Evolutionary conservation across 2,329 filamentous ascomycete species (phyloP), one percentile per base, ranked within the genome.

Genomic region (Onygenales sp.): DNA sequence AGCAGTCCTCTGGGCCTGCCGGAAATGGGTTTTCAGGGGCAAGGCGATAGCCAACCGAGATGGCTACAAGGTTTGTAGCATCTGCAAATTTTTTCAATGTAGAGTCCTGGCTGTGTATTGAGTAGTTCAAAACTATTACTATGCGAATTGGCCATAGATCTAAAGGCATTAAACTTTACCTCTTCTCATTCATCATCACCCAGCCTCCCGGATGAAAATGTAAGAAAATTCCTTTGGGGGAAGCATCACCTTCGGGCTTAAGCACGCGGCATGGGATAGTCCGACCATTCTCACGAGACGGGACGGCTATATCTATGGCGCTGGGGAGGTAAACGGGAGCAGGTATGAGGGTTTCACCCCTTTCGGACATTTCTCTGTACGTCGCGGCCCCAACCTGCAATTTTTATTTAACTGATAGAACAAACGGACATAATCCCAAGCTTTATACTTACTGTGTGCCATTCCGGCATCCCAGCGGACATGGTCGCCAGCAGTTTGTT

Each of bases 21-120:
- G 82, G 81, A 61, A 74, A 83, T 0, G 79, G 78, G 58, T 82
- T 55, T 61, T 84, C 80, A 0, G 82, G 82, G 0, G 80, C 80
- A 14, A 81, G 73, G 32, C 81, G 72, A 62, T 84, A 84, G 1
- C 80, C 81, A 6, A 83, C 73, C 0, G 75, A 79, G 10, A 84
- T 63, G 13, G 78, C 74, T 0, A 74, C 74, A 2, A 81, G 54
- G 39, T 75, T 67, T 46, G 68, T 73, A 32, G 67, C 63, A 57
- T 81, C 71, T 46, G 79, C 77, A 63, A 78, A 74, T 57, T 68
- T 68, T 51, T 77, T 71, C 9, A 83, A 67, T 36, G 74, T 69
- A 1, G 64, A 55, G 59, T 80, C 77, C 56, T 77, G 74, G 52
- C 72, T 72, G 36, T 31, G 21, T 39, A 21, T 32, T 11, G 39